A percentile compares a stretch with the other conserved stretches of the same genome.
These are phyloP conservation scores for Aciculosporium take DNA, from an alignment of 2,329 filamentous ascomycete species.

Conservation along the genomic window DNA sequence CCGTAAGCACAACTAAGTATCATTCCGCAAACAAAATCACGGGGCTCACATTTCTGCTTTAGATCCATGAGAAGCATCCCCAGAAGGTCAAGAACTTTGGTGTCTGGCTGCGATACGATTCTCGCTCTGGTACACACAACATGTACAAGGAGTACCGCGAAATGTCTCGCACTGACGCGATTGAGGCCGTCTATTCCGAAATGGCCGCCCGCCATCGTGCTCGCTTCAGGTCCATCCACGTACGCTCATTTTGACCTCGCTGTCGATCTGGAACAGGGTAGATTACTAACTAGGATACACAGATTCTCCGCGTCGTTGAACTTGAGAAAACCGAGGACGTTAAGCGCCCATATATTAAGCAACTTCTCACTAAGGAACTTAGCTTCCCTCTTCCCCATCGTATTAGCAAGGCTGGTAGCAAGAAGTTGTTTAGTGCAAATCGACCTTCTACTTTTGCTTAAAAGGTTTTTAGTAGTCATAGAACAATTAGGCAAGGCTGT, in stretches of 20 bases:
- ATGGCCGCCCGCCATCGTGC: constrained; percentile 97
- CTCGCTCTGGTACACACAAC: constrained; percentile 99
- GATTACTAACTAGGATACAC: constrained; percentile 7
- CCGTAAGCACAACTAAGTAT: constrained; percentile 39
- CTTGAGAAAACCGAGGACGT: constrained; percentile 87
- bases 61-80: constrained; percentile 98
- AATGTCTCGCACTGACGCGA: constrained; percentile 89
- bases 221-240: constrained; percentile 96
- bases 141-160: constrained; percentile 99
- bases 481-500: constrained; percentile 40
- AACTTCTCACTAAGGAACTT: constrained; percentile 88
- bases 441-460: constrained; percentile 97
- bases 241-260: constrained; percentile 36
- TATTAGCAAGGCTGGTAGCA: constrained; percentile 64
- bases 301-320: constrained; percentile 98
- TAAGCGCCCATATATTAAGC: constrained; percentile 98
- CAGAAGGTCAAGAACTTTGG: constrained; percentile 99
- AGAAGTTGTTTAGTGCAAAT: constrained; percentile 86
- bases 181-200: constrained; percentile 96
- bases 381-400: constrained; percentile 99
- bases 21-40: background rate
- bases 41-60: constrained; percentile 6
- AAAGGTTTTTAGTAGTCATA: constrained; percentile 44
- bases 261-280: background rate
- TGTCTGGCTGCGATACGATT: constrained; percentile 99